Evolutionary conservation across 78 protist genomes (phyloP).

Genomic region (Chrysochromulina parva): DNA sequence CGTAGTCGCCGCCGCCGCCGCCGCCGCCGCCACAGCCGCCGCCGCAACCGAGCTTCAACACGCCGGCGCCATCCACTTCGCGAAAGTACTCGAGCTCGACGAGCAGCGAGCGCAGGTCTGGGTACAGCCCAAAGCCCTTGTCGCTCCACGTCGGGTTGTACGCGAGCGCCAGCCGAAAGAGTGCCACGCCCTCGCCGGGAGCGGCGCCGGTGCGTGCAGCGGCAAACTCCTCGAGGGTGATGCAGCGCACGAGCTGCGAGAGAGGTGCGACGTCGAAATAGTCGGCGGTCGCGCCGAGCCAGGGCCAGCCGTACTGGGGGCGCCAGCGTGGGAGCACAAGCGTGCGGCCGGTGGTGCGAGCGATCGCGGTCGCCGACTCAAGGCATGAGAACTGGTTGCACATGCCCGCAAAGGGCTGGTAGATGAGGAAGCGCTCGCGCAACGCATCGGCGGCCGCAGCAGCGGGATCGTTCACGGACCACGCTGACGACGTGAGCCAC

Average conservation of each 20-base stretch:
- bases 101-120: not conserved
- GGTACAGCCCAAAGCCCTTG: not conserved
- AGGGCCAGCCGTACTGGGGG: not conserved
- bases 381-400: not conserved
- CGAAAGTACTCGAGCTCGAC: not conserved
- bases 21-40: too few species aligned
- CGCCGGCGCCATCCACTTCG: not conserved
- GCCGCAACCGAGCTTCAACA: too few species aligned
- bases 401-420: not conserved
- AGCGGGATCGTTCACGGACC: too few species aligned
- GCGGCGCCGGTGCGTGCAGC: not conserved
- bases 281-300: not conserved
- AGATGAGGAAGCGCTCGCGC: not conserved
- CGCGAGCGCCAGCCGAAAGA: not conserved
- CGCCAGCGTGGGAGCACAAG: not conserved
- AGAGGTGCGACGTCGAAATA: not conserved
- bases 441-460: too few species aligned
- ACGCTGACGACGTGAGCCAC: too few species aligned
- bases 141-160: not conserved
- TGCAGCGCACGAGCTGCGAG: not conserved
- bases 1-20: too few species aligned
- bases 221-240: not conserved
- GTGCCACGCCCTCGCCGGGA: not conserved
- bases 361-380: not conserved
- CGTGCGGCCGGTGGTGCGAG: not conserved